Evolutionary conservation across 345 rosid genomes (phyloP).

Genomic region (Hibiscus tridactylites): DNA sequence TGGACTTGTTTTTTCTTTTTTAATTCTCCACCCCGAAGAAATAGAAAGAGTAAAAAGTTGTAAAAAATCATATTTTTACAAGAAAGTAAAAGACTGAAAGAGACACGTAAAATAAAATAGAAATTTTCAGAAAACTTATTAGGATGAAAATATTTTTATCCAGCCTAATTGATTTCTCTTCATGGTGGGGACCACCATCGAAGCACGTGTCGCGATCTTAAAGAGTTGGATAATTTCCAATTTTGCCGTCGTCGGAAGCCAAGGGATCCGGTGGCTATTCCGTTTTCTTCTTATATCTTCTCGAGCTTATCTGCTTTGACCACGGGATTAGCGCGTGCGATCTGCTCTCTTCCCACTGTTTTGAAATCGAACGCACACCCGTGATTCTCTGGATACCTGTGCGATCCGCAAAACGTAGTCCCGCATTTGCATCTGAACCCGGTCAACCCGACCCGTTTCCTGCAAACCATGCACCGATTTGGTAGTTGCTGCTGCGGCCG

Average conservation of each 20-base stretch:
- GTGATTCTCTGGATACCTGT: conserved; percentile 51
- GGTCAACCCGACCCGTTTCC: conserved; percentile 47
- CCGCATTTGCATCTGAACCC: conserved; percentile 46
- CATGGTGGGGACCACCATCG: not conserved
- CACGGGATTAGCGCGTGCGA: conserved; percentile 43
- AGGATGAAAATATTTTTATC: conserved; percentile 3
- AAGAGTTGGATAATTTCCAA: not conserved
- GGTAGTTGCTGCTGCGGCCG: conserved; percentile 20
- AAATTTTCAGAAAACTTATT: not conserved
- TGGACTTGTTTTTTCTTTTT: not conserved
- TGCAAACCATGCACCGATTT: conserved; percentile 37
- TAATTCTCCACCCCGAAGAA: not conserved
- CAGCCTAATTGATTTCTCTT: not conserved
- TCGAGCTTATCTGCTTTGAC: conserved; percentile 39
- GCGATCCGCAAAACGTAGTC: conserved; percentile 42
- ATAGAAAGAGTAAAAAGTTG: not conserved
- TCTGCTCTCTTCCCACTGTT: conserved; percentile 42
- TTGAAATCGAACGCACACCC: conserved; percentile 43
- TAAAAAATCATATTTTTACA: not conserved
- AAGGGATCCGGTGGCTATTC: not conserved
- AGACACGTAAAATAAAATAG: not conserved
- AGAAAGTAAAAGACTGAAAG: not conserved
- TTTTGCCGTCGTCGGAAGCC: not conserved
- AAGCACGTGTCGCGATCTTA: not conserved
- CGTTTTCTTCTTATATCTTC: conserved; percentile 25